Base-by-base conservation (phyloP, 305 asterid genomes). In the Solanum hybrid region DNA sequence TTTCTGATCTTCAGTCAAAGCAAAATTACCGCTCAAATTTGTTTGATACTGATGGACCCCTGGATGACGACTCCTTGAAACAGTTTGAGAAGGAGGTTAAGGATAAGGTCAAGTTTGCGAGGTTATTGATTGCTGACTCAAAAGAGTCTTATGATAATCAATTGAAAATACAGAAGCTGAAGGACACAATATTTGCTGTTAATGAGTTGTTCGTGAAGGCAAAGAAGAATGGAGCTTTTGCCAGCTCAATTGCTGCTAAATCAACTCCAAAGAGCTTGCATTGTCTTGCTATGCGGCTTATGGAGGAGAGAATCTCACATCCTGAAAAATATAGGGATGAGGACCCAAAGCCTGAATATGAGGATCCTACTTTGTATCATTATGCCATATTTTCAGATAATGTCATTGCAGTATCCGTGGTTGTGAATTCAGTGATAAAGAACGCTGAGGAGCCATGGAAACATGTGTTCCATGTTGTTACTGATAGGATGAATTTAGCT, bases 221-320 rank as follows among this genome's bases (percentile, higher is more conserved):
- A 78, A 95, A 94, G 93, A 95, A 93, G 91, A 95, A 93, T 91
- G 96, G 96, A 88, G 97, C 95, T 35, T 92, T 94, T 90, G 91
- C 95, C 71, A 95, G 96, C 93, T 84, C 92, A 77, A 93, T 95
- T 88, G 93, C 98, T 36, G 94, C 98, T 6, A 95, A 93, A 92
- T 95, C 97, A 8, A 95, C 98, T 90, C 98, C 98, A 24, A 95
- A 95, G 94, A 95, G 98, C 87, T 93, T 95, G 93, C 98, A 95
- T 80, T 95, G 98, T 90, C 95, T 95, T 79, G 95, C 97, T 10
- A 95, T 95, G 98, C 92, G 98, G 78, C 94, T 95, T 27, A 91
- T 93, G 95, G 98, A 92, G 94, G 98, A 95, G 95, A 92, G 98
- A 89, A 95, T 95, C 85, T 90, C 94, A 24, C 95, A 95, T 88